These are phyloP conservation scores for Bauhinia variegata DNA, from an alignment of 306 rosid species.

Conservation along the genomic window DNA sequence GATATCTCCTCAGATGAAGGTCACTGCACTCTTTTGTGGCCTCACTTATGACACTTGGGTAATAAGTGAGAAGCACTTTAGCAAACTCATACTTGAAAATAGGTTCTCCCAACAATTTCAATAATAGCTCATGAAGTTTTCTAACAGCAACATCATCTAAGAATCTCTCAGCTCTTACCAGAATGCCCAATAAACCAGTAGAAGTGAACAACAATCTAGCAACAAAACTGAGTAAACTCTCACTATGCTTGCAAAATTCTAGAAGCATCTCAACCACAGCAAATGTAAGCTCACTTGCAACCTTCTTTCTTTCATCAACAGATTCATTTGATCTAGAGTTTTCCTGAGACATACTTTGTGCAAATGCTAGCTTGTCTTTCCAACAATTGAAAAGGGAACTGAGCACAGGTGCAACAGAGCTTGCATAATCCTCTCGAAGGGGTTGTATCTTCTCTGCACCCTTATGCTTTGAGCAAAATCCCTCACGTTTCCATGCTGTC, in stretches of 20 bases:
- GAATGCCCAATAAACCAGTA: slow-evolving; percentile 59
- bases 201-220: slow-evolving; percentile 62
- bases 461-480: slow-evolving; percentile 91
- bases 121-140: slow-evolving; percentile 83
- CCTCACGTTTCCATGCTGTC: slow-evolving; percentile 95
- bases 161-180: slow-evolving; percentile 80
- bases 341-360: slow-evolving; percentile 45
- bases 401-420: slow-evolving; percentile 72
- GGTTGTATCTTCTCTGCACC: slow-evolving; percentile 88
- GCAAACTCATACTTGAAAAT: slow-evolving; percentile 84
- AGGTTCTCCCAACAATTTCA: slow-evolving; percentile 91
- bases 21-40: slow-evolving; percentile 59
- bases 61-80: slow-evolving; percentile 80
- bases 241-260: slow-evolving; percentile 86
- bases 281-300: slow-evolving; percentile 72
- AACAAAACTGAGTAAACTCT: slow-evolving; percentile 91
- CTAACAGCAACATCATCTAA: slow-evolving; percentile 54
- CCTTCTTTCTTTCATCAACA: slow-evolving; percentile 50
- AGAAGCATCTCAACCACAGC: slow-evolving; percentile 82
- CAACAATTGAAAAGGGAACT: slow-evolving; percentile 63
- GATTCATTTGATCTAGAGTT: slow-evolving; percentile 47
- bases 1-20: slow-evolving; percentile 50
- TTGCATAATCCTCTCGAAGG: slow-evolving; percentile 63
- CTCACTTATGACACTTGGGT: slow-evolving; percentile 76
- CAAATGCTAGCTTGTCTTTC: slow-evolving; percentile 61